Evolutionary conservation across 345 rosid genomes (phyloP).

Genomic region (Citrus australasica): DNA sequence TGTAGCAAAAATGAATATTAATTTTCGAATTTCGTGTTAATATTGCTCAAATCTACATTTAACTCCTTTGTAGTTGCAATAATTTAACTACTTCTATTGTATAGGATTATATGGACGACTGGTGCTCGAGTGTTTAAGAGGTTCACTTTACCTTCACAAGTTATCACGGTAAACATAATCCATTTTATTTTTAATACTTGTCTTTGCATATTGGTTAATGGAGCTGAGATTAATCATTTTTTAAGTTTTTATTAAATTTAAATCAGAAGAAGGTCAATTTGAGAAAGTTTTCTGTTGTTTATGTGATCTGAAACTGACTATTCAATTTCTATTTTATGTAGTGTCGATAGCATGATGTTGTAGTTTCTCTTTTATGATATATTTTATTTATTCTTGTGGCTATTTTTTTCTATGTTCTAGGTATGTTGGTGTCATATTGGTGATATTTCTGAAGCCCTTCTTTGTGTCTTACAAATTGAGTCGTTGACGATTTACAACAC

Average conservation of each 20-base stretch:
- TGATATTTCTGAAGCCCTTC: conserved; percentile 55
- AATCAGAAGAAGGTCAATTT: background rate
- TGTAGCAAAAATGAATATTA: background rate
- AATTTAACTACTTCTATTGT: background rate
- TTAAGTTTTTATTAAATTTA: background rate
- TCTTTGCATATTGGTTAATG: background rate
- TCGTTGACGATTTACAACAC: conserved; percentile 65
- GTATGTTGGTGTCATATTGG: conserved; percentile 89
- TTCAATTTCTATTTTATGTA: background rate
- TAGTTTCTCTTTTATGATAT: background rate
- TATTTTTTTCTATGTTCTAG: conserved; percentile 33
- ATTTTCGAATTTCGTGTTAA: background rate
- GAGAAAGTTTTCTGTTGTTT: background rate
- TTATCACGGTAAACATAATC: conserved; percentile 42
- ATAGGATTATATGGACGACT: conserved; percentile 65
- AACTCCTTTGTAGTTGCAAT: background rate
- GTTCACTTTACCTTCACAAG: conserved; percentile 59
- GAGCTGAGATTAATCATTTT: background rate
- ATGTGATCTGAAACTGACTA: background rate
- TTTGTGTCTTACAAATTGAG: conserved; percentile 71
- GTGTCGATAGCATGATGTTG: background rate
- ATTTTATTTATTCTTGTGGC: conserved; percentile 12
- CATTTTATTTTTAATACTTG: background rate
- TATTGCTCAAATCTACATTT: background rate
- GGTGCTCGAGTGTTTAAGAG: conserved; percentile 71